Evolutionary conservation across 805 yeast species (phyloP), one percentile per base, ranked within the genome.

Genomic region (Spathaspora girioi): DNA sequence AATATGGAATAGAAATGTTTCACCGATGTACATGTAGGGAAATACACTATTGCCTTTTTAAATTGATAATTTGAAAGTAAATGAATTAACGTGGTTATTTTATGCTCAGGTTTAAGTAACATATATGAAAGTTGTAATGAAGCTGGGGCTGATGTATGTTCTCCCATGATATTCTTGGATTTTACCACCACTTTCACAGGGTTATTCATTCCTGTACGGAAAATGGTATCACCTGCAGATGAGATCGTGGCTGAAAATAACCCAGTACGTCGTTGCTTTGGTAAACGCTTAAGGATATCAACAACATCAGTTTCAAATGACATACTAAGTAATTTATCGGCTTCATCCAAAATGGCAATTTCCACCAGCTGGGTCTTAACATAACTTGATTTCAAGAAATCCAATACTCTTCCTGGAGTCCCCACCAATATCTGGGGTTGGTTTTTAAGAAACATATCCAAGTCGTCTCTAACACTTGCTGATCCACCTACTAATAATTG

Each of bases 251-350:
- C 99, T 1, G 97, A 90, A 63, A 93, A 93, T 17, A 93, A 72
- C 1, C 98, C 99, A 0, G 96, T 90, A 61, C 99, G 78, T 61
- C 96, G 82, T 69, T 93, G 99, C 58, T 89, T 86, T 0, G 99
- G 99, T 27, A 94, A 70, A 44, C 78, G 65, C 32, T 80, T 75
- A 40, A 93, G 71, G 27, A 93, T 89, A 29, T 77, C 72, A 43
- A 84, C 81, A 43, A 89, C 82, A 43, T 90, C 91, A 42, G 73
- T 75, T 26, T 80, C 81, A 63, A 91, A 90, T 40, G 91, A 87
- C 26, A 83, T 66, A 63, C 92, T 98, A 32, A 93, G 73, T 35
- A 93, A 74, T 58, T 90, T 81, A 62, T 94, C 99, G 6, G 98
- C 98, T 69, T 94, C 98, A 66, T 94, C 99, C 41, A 94, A 66